Base-by-base conservation (phyloP, 208 protist species). In the Giardia duodenalis region DNA sequence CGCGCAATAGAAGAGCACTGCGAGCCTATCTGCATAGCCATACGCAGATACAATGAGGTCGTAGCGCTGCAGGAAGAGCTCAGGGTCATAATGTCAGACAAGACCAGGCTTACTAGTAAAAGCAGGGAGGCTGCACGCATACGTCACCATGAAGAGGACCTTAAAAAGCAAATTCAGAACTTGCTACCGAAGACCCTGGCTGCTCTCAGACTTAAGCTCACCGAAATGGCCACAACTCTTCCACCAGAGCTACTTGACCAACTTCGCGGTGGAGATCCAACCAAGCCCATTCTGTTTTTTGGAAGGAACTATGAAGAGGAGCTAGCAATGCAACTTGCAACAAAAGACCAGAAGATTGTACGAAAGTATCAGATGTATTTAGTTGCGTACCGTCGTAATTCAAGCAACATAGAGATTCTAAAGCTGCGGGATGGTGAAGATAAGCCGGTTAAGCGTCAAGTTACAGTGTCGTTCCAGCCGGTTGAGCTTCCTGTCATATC, bases 141-240 rank as follows among this genome's bases (percentile, higher is more conserved):
- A 45, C n/a, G 88, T 19, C 4, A 91, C 44, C 88, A 45, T 48
- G 88, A 91, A n/a, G 88, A 91, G 88, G 2, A 4, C 44, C 47
- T 91, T n/a, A 91, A 91, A n/a, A 91, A 91, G 45, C 2, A 91
- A 30, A n/a, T 91, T n/a, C 2, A 4, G 2, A 0, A 47, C 10
- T 47, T 42, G 2, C 45, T 91, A 2, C 88, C 88, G 47, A 46
- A 48, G 45, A 47, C n/a, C 4, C 39, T 91, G 44, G 88, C 88
- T 22, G 88, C 2, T n/a, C 44, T 91, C n/a, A 91, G 2, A 2
- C 4, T 91, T 30, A 46, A 91, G 44, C 43, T 91, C 10, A 45
- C 44, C 0, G 1, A 91, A 30, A 3, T 91, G 88, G 47, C 19
- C 44, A 19, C 22, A 89, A 46, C 4, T 19, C 86, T 45, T 39